Base-by-base conservation (phyloP, 495 filamentous ascomycete species). In the Cercophora sp. region DNA sequence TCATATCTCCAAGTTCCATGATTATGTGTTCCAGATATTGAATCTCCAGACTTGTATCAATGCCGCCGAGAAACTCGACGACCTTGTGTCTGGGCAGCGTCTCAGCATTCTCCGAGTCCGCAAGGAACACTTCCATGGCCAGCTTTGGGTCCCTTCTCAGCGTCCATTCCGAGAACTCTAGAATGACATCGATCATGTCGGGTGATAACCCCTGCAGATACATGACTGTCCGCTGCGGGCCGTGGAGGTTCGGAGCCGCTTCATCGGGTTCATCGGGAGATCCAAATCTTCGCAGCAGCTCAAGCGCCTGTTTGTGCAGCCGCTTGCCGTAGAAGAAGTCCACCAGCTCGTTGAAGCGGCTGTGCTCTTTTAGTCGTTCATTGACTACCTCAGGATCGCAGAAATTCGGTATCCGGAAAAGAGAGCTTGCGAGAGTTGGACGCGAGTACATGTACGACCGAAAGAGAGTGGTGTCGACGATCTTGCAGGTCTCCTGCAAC, bases 321-420 rank as follows among this genome's bases (percentile, higher is more conserved):
- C 85, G 91, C 73, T 97, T 97, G 48, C 93, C 92, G 57, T 93
- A 89, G 54, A 96, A 84, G 65, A 99, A 99, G 60, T 99, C 91
- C 24, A 99, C 92, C 0, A 99, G 73, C 64, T 97, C 93, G 48
- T 86, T 89, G 66, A 96, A 96, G 40, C 91, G 87, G 35, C 87
- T 86, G 45, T 84, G 87, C 64, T 96, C 90, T 52, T 94, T 83
- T 8, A 99, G 76, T 54, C 88, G 85, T 67, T 96, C 87, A 65
- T 94, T 92, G 22, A 99, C 91, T 1, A 99, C 93, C 23, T 88
- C 86, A 0, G 93, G 92, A 57, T 97, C 92, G 59, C 93, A 96
- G 67, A 96, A 96, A 65, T 99, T 99, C 64, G 89, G 85, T 43
- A 97, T 89, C 11, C 94, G 89, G 70, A 99, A 96, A 1, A 99